phyloP scores from a whole-genome alignment of 2,329 filamentous ascomycete species.

The Scedosporium minutisporum region DNA sequence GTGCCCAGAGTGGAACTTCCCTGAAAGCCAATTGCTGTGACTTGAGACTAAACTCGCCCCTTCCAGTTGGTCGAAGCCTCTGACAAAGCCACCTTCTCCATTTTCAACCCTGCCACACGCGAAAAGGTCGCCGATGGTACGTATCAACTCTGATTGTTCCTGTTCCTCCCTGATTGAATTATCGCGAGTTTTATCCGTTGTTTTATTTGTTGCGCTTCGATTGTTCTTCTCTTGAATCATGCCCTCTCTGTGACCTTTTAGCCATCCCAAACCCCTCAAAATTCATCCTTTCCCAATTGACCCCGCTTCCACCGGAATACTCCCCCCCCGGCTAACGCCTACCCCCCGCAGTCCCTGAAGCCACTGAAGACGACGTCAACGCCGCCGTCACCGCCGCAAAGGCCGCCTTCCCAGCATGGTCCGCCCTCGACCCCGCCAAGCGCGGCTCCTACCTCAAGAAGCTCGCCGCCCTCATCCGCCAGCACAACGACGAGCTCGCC shows the following conservation, averaged over 20 bases:
- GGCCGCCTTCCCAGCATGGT: slow-evolving; percentile 36
- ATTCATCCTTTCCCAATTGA: background rate
- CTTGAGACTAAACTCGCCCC: background rate
- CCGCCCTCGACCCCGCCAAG: slow-evolving; percentile 24
- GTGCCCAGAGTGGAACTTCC: background rate
- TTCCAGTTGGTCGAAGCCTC: slow-evolving; percentile 5
- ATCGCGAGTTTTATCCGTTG: background rate
- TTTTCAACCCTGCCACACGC: slow-evolving; percentile 16
- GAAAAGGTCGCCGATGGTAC: slow-evolving; percentile 15
- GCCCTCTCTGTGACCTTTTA: background rate
- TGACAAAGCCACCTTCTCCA: slow-evolving; percentile 13
- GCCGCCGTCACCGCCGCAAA: slow-evolving; percentile 37
- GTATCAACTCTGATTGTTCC: background rate
- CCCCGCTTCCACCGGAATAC: background rate
- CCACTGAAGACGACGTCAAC: slow-evolving; percentile 36
- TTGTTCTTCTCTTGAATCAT: background rate
- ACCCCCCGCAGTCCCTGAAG: slow-evolving; percentile 28
- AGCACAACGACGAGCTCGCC: slow-evolving; percentile 31
- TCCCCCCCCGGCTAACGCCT: background rate
- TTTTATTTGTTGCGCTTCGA: background rate
- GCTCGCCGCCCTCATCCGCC: slow-evolving; percentile 32
- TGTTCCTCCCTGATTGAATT: background rate
- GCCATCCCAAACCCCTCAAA: background rate
- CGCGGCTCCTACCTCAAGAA: slow-evolving; percentile 33
- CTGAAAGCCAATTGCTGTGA: background rate